Conservation (phyloP, 1,139 yeast species). For the Saccharomyces hybrid region DNA sequence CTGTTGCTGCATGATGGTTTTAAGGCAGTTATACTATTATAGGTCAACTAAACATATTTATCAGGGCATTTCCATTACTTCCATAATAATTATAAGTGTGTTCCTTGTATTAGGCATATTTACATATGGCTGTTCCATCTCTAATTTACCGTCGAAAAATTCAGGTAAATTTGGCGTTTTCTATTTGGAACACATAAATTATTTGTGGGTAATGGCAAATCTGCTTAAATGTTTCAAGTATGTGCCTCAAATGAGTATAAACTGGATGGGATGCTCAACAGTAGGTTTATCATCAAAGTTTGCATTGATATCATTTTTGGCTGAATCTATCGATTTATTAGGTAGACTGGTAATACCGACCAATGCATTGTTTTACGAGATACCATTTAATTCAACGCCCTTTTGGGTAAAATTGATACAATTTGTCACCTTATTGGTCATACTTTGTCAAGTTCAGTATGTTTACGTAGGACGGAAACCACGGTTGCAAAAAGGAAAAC, state of each 20-base stretch:
- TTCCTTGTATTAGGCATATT: conserved; percentile 14
- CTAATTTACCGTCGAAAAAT: conserved; percentile 12
- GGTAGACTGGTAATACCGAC: conserved; percentile 6
- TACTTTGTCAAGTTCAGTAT: conserved; percentile 24
- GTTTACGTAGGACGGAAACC: conserved; percentile 19
- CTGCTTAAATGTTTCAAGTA: conserved; percentile 18
- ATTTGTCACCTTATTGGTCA: conserved; percentile 10
- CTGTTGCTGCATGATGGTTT: conserved; percentile 7
- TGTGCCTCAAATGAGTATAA: conserved; percentile 30
- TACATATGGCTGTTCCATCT: conserved; percentile 18
- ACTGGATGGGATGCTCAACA: conserved; percentile 30
- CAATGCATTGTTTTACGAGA: conserved; percentile 10
- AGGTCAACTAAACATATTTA: conserved; percentile 22
- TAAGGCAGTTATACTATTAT: conserved; percentile 19
- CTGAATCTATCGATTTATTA: conserved; percentile 19
- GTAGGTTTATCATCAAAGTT: conserved; percentile 25
- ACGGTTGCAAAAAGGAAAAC: conserved; percentile 14
- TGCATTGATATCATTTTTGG: conserved; percentile 18
- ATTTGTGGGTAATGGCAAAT: conserved; percentile 26
- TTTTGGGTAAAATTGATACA: conserved; percentile 13
- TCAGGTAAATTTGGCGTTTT: conserved; percentile 30
- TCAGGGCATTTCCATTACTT: conserved; percentile 25
- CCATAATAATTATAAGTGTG: conserved; percentile 5
- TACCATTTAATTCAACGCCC: conserved; percentile 24
- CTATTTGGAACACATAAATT: conserved; percentile 32